A percentile compares a stretch with the other conserved stretches of the same genome.
phyloP scores from a whole-genome alignment of 139 green algal species.

The Trebouxia sp. region DNA sequence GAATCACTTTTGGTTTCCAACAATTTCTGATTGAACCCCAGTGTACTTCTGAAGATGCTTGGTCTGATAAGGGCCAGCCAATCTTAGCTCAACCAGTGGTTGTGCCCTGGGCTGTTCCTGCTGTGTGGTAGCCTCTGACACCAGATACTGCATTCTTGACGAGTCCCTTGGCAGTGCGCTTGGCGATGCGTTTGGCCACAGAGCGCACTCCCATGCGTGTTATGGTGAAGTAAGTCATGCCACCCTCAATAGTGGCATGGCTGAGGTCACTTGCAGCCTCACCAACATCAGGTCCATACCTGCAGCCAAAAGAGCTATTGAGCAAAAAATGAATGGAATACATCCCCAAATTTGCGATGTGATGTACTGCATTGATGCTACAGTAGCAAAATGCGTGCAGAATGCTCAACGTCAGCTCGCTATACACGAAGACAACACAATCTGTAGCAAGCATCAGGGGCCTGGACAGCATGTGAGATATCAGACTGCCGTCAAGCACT shows the following conservation, averaged over 20 bases:
- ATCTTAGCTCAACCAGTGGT: background rate
- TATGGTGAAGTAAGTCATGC: slow-evolving; percentile 1
- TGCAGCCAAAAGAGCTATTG: background rate
- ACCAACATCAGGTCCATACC: slow-evolving; percentile 33
- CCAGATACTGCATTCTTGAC: slow-evolving; percentile 9
- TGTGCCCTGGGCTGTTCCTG: no score
- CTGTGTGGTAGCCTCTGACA: background rate
- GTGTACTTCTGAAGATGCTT: background rate
- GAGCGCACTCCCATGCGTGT: slow-evolving; percentile 9
- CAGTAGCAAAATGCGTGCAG: no score
- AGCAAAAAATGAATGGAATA: no score
- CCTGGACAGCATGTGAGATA: no score
- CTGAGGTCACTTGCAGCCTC: slow-evolving; percentile 12
- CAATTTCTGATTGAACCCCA: no score
- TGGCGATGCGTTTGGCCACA: slow-evolving; percentile 29
- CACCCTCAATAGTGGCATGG: background rate
- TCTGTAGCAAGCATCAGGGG: no score
- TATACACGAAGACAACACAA: no score
- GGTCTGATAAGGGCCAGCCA: background rate
- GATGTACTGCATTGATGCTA: no score
- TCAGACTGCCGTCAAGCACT: no score
- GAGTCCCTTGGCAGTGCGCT: slow-evolving; percentile 31
- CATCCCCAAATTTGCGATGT: no score
- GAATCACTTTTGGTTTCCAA: no score
- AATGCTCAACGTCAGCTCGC: no score